Evolutionary conservation across 2,329 filamentous ascomycete genomes (phyloP).

Genomic region (Xylaria digitata): DNA sequence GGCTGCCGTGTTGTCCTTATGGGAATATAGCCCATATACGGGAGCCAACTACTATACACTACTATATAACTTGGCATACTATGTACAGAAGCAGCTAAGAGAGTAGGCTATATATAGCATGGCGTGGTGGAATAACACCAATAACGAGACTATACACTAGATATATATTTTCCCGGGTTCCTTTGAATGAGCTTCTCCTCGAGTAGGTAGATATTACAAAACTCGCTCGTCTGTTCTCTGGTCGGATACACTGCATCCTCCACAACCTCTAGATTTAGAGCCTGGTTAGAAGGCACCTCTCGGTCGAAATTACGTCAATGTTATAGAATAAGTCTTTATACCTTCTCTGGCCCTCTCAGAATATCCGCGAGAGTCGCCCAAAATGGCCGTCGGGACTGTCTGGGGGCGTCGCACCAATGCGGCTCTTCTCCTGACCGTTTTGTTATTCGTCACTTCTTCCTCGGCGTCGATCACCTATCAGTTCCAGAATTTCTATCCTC

Average conservation of each 20-base stretch:
- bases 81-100: neutral
- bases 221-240: neutral
- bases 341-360: neutral
- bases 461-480: conserved; percentile 30
- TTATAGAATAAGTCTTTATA: neutral
- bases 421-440: conserved; percentile 7
- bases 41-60: too few relatives aligned
- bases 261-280: neutral
- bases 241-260: neutral
- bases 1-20: neutral
- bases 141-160: neutral
- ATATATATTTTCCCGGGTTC: neutral
- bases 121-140: too few relatives aligned
- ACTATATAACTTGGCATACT: neutral
- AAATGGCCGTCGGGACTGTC: conserved; percentile 8
- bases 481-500: conserved; percentile 42
- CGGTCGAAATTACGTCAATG: neutral
- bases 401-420: neutral
- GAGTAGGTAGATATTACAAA: neutral
- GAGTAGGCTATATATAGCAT: conserved; percentile 7
- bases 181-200: neutral
- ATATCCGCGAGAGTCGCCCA: neutral
- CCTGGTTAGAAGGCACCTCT: neutral
- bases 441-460: conserved; percentile 19
- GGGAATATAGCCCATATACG: neutral